Base-by-base conservation (phyloP, 805 yeast genomes). In the Lipomyces starkeyi region DNA sequence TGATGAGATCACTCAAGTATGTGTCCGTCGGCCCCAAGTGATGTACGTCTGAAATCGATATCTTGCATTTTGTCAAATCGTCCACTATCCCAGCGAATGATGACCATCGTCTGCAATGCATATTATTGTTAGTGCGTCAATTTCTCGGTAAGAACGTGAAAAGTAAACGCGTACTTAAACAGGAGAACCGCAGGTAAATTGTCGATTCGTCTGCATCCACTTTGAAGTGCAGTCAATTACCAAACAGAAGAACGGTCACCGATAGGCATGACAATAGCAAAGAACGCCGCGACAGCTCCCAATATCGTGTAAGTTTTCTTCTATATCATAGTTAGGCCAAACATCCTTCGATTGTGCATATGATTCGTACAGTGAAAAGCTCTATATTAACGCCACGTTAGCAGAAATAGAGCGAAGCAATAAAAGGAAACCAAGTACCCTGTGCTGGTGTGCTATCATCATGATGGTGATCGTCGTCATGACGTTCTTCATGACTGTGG, bases 391-490 rank as follows among this genome's bases (percentile, higher is more conserved):
- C 49, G 14, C 17, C 49, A 49, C 25, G 20, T n/a, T 34, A n/a
- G 29, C 54, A 35, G 14, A 17, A 8, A 47, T 58, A 27, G 32
- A 58, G 29, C n/a, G 17, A 25, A n/a, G 13, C 56, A 43, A 27
- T 58, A 3, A 58, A 13, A 2, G 4, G 11, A 35, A 35, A 27
- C 17, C 17, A 35, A 32, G n/a, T 62, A 65, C 65, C 58, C 40
- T 52, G 37, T 35, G 62, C 52, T 35, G 66, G 66, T 14, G 55
- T 53, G 49, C 37, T 34, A 25, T 66, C 66, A 25, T 66, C 69
- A 40, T 62, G 65, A 40, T 62, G 65, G 43, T 65, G 59, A 20
- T 65, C 55, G 49, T 65, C 60, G 32, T 59, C 55, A 52, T 57
- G 37, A 25, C 47, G 59, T 22, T 62, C 49, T n/a, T 32, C 43